Conservation (phyloP, 306 rosid species). For the Sophora flavescens region DNA sequence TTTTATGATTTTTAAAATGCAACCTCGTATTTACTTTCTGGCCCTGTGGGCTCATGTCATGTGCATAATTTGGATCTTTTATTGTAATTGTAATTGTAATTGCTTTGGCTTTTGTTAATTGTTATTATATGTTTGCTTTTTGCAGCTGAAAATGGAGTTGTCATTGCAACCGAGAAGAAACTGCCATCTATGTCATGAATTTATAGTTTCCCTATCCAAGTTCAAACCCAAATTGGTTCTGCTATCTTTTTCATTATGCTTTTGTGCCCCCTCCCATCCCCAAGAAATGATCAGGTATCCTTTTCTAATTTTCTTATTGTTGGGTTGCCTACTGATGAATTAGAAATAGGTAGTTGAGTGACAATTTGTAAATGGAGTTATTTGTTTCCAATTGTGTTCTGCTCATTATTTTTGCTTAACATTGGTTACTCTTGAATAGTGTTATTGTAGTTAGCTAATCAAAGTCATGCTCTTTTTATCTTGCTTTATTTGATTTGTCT, state of each 20-base stretch:
- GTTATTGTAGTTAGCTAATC: too few relatives aligned
- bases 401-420: too few relatives aligned
- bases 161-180: constrained; percentile 97
- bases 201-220: too few relatives aligned
- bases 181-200: constrained; percentile 65
- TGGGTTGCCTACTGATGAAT: not conserved
- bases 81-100: too few relatives aligned
- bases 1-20: constrained; percentile 41
- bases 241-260: too few relatives aligned
- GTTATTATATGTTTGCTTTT: constrained; percentile 33
- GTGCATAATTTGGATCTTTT: constrained; percentile 4
- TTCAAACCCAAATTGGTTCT: too few relatives aligned
- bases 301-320: not conserved
- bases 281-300: not conserved
- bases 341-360: not conserved
- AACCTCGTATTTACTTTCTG: not conserved
- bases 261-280: too few relatives aligned
- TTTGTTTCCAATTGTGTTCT: too few relatives aligned
- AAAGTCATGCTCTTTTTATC: too few relatives aligned
- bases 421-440: too few relatives aligned
- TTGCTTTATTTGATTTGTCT: not conserved
- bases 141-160: constrained; percentile 96
- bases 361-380: too few relatives aligned
- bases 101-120: constrained; percentile 30
- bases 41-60: constrained; percentile 13